These are phyloP conservation scores for Vanrija humicola DNA, from an alignment of 1,284 basidiomycete species.

Conservation along the genomic window DNA sequence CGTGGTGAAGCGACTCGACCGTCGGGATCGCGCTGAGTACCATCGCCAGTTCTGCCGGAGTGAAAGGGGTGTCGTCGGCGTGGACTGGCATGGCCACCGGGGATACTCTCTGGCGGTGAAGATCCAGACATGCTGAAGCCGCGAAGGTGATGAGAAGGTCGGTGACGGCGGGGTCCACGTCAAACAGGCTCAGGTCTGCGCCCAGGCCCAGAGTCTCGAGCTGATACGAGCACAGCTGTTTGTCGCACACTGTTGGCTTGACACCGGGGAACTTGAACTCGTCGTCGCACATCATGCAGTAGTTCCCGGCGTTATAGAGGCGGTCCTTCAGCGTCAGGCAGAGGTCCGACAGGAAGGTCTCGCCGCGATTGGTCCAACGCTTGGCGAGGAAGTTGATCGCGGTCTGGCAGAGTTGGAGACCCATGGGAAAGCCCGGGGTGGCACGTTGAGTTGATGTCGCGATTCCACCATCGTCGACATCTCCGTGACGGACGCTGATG, in stretches of 20 bases:
- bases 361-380: conserved; percentile 1
- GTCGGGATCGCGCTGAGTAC: not conserved
- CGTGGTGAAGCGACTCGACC: not conserved
- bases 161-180: conserved; percentile 2
- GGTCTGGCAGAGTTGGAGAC: not conserved
- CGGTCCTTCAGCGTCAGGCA: not conserved
- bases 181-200: conserved; percentile 3
- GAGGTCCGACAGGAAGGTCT: conserved; percentile 5
- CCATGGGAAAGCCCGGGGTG: conserved; percentile 3
- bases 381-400: not conserved
- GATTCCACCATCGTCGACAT: not conserved
- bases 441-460: not conserved
- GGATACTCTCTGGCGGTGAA: not conserved
- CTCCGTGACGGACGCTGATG: conserved; percentile 2
- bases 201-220: conserved; percentile 7
- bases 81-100: not conserved
- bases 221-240: conserved; percentile 5
- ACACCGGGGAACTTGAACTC: conserved; percentile 3
- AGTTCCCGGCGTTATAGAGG: conserved; percentile 6
- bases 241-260: conserved; percentile 10
- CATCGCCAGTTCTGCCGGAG: not conserved
- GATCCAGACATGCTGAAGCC: not conserved
- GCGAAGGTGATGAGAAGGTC: conserved; percentile 8
- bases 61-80: not conserved
- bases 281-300: conserved; percentile 7